These are phyloP conservation scores for Gynandropsis gynandra DNA, from an alignment of 345 rosid species.

Conservation along the genomic window DNA sequence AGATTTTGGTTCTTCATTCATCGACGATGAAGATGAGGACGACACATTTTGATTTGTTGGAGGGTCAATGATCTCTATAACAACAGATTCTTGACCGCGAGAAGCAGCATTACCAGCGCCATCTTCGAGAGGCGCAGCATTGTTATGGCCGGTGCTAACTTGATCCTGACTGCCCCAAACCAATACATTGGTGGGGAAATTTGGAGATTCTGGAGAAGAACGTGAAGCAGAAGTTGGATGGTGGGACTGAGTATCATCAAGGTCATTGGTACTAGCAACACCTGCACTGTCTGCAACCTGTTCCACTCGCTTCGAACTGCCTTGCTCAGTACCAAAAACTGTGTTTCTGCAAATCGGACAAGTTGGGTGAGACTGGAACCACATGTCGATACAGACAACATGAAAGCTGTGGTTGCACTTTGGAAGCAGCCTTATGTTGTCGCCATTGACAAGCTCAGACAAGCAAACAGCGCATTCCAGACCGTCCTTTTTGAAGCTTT, in stretches of 20 bases:
- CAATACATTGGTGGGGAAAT: constrained; percentile 85
- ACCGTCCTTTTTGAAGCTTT: constrained; percentile 55
- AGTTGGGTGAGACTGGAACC: constrained; percentile 87
- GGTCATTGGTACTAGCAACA: constrained; percentile 10
- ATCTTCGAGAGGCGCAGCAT: constrained; percentile 38
- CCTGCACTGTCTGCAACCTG: constrained; percentile 21
- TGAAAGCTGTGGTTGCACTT: constrained; percentile 85
- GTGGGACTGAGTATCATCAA: constrained; percentile 24
- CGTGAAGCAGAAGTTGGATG: constrained; percentile 30
- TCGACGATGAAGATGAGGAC: constrained; percentile 21
- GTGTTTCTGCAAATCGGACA: constrained; percentile 82
- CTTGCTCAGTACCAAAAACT: constrained; percentile 29
- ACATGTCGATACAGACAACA: constrained; percentile 91
- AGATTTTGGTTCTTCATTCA: constrained; percentile 63
- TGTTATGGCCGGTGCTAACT: constrained; percentile 44
- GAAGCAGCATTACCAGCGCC: constrained; percentile 32
- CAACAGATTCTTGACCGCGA: constrained; percentile 27
- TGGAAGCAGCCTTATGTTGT: constrained; percentile 65
- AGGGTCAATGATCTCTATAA: constrained; percentile 44
- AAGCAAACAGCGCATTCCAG: constrained; percentile 82
- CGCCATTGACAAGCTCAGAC: constrained; percentile 68
- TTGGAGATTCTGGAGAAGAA: constrained; percentile 39
- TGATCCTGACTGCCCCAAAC: constrained; percentile 76
- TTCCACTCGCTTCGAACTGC: constrained; percentile 12
- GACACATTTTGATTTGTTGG: constrained; percentile 35